Conservation (phyloP, 768 basidiomycete genomes). For the Leucosporidium creatinivorum region DNA sequence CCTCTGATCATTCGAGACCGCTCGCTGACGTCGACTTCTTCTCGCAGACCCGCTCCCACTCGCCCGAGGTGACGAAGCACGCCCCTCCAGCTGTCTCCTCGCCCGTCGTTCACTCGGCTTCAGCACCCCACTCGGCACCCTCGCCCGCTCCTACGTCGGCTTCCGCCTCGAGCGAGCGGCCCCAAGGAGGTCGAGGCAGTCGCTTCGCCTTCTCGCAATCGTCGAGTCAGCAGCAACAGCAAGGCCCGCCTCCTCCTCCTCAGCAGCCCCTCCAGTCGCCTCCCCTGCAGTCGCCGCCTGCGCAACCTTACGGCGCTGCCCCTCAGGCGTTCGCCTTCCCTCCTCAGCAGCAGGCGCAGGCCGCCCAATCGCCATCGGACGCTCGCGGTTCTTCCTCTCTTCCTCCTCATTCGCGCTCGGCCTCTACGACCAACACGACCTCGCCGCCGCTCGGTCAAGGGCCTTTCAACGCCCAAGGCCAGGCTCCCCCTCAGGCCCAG, state of each 20-base stretch:
- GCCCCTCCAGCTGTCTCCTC: neutral
- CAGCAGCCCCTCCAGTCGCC: neutral
- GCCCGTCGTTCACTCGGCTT: neutral
- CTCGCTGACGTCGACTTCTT: neutral
- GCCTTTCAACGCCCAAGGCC: neutral
- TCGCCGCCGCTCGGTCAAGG: no score
- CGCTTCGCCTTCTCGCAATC: conserved; percentile 6
- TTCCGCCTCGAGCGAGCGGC: neutral
- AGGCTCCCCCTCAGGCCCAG: neutral
- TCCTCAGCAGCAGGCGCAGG: neutral
- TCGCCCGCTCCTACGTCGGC: neutral
- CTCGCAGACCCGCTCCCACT: conserved; percentile 1
- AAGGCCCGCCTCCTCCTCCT: neutral
- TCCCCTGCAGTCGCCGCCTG: neutral
- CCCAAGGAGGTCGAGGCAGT: neutral
- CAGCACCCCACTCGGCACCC: neutral
- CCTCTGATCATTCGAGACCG: neutral
- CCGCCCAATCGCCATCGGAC: no score
- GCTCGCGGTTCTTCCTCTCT: no score
- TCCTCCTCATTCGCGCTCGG: no score
- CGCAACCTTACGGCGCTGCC: neutral
- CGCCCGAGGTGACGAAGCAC: neutral
- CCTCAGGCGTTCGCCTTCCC: neutral
- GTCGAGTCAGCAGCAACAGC: neutral
- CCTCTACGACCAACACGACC: no score